Evolutionary conservation across 2,329 filamentous ascomycete species (phyloP), one percentile per base, ranked within the genome.

Genomic region (Claviceps capensis): DNA sequence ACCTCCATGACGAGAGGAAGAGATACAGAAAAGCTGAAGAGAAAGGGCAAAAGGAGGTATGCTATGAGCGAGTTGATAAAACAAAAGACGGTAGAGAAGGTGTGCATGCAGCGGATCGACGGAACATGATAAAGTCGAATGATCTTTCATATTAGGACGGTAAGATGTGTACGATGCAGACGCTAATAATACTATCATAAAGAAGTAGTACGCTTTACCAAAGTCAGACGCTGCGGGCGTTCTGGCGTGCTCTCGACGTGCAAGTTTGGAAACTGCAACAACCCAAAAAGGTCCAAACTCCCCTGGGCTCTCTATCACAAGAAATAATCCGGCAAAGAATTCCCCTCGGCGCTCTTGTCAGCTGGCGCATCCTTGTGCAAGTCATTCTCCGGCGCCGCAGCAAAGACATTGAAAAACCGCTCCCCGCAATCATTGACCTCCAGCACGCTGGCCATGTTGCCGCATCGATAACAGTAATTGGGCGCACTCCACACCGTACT

Each of bases 401-500:
- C 88, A 67, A 98, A 98, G 23, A 97, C 90, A 65, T 98, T 98
- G 74, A 97, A 98, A 69, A 88, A 95, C 54, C 91, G 77, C 68
- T 95, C 89, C 40, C 93, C 91, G 0, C 84, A 85, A 64, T 95
- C 89, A 66, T 88, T 91, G 53, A 98, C 93, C 70, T 98, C 93
- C 40, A 98, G 77, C 46, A 98, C 93, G 67, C 89, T 95, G 8
- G 93, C 93, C 79, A 97, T 84, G 67, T 98, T 98, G 47, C 93
- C 93, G 69, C 93, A 98, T 38, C 90, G 78, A 67, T 95, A 95
- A 69, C 88, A 94, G 70, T 94, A 94, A 62, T 94, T 98, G 2
- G 93, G 93, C 4, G 93, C 93, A 65, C 89, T 96, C 93, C 93
- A 98, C 6, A 98, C 93, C 1, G 93, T 98, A 67, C 88, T 95